Conservation (phyloP, 139 green algal species). For the Chlorella sp. region DNA sequence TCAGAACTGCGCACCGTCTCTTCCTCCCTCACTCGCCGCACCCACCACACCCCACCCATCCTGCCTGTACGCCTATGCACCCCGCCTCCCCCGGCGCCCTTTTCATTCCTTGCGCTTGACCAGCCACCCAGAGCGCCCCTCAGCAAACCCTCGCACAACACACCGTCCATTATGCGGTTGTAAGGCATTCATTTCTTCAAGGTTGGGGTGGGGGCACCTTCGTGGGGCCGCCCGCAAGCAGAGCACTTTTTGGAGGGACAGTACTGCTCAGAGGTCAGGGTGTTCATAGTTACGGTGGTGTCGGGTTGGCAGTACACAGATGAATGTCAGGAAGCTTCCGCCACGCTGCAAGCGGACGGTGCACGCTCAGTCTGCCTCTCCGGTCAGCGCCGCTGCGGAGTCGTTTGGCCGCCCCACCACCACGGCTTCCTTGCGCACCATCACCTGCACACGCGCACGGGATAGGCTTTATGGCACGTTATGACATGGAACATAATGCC, state of each 20-base stretch:
- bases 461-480: not conserved
- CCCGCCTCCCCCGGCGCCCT: not conserved
- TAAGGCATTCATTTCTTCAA: too few species aligned
- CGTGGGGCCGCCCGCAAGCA: too few species aligned
- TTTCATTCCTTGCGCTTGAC: not conserved
- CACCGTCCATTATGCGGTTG: too few species aligned
- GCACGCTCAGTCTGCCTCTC: not conserved
- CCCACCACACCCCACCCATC: not conserved
- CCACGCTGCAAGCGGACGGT: too few species aligned
- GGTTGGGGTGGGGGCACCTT: too few species aligned
- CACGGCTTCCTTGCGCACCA: constrained; percentile 71
- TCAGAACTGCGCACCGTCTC: constrained; percentile 1
- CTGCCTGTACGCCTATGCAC: not conserved
- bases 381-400: constrained; percentile 38
- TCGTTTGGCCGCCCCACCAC: constrained; percentile 59
- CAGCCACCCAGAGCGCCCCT: too few species aligned
- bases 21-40: not conserved
- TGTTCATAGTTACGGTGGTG: too few species aligned
- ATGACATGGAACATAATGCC: not conserved
- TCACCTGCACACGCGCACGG: not conserved
- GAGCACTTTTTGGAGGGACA: too few species aligned
- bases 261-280: too few species aligned
- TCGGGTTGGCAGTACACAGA: too few species aligned
- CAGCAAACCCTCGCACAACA: too few species aligned
- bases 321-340: too few species aligned